A percentile compares a stretch with the other conserved stretches of the same genome.
Evolutionary conservation across 805 yeast genomes (phyloP).

Genomic region (Alloascoidea africana): DNA sequence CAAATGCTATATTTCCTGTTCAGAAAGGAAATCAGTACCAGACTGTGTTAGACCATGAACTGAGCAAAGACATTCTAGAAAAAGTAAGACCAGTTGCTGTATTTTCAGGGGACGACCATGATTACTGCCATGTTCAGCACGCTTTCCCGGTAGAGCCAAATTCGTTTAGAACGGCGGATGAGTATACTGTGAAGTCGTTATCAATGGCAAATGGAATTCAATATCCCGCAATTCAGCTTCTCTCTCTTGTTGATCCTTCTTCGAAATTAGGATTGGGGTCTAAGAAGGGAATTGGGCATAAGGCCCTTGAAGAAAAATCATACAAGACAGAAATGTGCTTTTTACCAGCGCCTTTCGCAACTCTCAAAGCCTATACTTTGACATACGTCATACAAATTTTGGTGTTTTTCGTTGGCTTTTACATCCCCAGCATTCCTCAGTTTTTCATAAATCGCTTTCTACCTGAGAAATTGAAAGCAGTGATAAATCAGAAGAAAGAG

Average conservation of each 20-base stretch:
- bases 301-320: too few species aligned
- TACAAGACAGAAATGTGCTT: neutral
- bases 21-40: constrained; percentile 75
- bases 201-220: constrained; percentile 89
- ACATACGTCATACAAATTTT: too few species aligned
- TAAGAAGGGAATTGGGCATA: too few species aligned
- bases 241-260: constrained; percentile 44
- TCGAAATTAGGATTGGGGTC: too few species aligned
- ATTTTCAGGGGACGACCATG: constrained; percentile 95
- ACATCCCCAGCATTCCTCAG: too few species aligned
- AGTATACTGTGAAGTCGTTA: constrained; percentile 76
- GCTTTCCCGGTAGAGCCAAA: constrained; percentile 9
- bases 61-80: constrained; percentile 43
- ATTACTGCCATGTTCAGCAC: constrained; percentile 74
- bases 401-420: too few species aligned
- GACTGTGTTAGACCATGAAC: constrained; percentile 57
- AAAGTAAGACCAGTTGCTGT: constrained; percentile 49
- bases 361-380: neutral
- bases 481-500: too few species aligned
- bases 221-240: constrained; percentile 74
- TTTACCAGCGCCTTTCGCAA: neutral
- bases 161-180: constrained; percentile 29
- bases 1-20: constrained; percentile 48
- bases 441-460: too few species aligned
- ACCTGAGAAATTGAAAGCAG: too few species aligned